These are phyloP conservation scores for Aspergillus diversus DNA, from an alignment of 495 filamentous ascomycete species.

Conservation along the genomic window DNA sequence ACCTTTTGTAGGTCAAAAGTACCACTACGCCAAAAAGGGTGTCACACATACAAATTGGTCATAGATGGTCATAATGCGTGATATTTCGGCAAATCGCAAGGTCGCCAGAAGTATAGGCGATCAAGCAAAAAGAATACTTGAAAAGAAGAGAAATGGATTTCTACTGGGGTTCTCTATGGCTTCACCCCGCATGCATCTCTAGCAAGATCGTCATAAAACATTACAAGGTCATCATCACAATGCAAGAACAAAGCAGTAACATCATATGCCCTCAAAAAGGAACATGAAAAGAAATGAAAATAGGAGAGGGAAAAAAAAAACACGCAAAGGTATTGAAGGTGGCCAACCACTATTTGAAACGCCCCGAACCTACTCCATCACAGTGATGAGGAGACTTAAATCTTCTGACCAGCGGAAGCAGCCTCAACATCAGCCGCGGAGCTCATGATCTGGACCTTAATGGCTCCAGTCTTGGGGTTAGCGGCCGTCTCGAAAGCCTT, in stretches of 20 bases:
- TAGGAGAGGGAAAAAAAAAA: constrained; percentile 1
- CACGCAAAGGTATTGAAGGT: constrained; percentile 22
- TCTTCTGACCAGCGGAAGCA: constrained; percentile 42
- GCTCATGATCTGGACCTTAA: constrained; percentile 87
- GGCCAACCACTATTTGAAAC: constrained; percentile 19
- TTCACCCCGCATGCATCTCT: constrained; percentile 23
- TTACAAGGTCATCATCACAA: constrained; percentile 26
- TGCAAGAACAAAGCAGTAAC: constrained; percentile 13
- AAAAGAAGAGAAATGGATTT: constrained; percentile 17
- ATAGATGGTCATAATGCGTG: too few relatives aligned
- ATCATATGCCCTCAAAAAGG: constrained; percentile 10
- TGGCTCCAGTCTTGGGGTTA: constrained; percentile 87
- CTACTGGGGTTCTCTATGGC: constrained; percentile 28
- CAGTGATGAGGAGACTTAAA: constrained; percentile 21
- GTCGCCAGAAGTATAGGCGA: too few relatives aligned
- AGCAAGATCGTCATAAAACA: constrained; percentile 27
- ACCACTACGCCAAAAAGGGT: too few relatives aligned
- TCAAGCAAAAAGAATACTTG: constrained; percentile 1
- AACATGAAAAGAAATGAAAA: constrained; percentile 16
- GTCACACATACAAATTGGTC: too few relatives aligned
- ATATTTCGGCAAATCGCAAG: too few relatives aligned
- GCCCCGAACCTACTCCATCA: constrained; percentile 12
- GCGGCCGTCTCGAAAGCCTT: constrained; percentile 87
- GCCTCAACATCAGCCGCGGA: constrained; percentile 50
- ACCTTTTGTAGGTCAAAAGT: too few relatives aligned